phyloP scores from a whole-genome alignment of 352 stramenopile genomes.

The Phytophthora capsici region DNA sequence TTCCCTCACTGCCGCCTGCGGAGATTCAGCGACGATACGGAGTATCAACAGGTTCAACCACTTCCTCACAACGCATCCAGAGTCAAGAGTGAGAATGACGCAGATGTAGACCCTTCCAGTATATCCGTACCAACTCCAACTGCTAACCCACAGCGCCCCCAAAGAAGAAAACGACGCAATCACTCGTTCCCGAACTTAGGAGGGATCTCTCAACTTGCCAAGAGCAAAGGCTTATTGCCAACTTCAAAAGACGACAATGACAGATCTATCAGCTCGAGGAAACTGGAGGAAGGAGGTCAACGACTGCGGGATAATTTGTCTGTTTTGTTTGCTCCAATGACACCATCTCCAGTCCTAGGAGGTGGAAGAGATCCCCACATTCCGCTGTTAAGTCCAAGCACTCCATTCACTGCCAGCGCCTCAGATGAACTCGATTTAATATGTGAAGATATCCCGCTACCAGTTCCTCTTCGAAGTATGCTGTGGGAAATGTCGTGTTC shows the following conservation, averaged over 20 bases:
- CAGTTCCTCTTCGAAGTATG: slow-evolving; percentile 50
- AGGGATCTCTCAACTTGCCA: slow-evolving; percentile 31
- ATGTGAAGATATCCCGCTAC: slow-evolving; percentile 45
- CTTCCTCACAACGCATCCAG: slow-evolving; percentile 3
- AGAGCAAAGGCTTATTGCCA: slow-evolving; percentile 22
- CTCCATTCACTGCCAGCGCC: slow-evolving; percentile 16
- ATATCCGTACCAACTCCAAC: background rate
- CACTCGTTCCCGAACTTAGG: slow-evolving; percentile 74
- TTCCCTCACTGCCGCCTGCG: slow-evolving; percentile 75
- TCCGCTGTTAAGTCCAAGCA: slow-evolving; percentile 15
- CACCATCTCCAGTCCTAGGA: slow-evolving; percentile 5
- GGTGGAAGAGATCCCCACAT: slow-evolving; percentile 4
- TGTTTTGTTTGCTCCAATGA: slow-evolving; percentile 29
- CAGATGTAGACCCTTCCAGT: slow-evolving; percentile 14
- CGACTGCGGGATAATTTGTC: slow-evolving; percentile 33
- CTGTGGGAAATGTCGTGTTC: slow-evolving; percentile 60
- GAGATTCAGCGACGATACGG: slow-evolving; percentile 69
- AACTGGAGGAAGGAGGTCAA: slow-evolving; percentile 24
- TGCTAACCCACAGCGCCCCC: background rate
- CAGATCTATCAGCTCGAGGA: slow-evolving; percentile 14
- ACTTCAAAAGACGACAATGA: slow-evolving; percentile 29
- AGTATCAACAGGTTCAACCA: slow-evolving; percentile 32
- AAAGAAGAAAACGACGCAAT: slow-evolving; percentile 55
- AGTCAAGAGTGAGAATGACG: slow-evolving; percentile 32
- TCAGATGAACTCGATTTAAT: slow-evolving; percentile 54